Evolutionary conservation across 352 stramenopile genomes (phyloP).

Genomic region (Phytopythium chamaehyphon): DNA sequence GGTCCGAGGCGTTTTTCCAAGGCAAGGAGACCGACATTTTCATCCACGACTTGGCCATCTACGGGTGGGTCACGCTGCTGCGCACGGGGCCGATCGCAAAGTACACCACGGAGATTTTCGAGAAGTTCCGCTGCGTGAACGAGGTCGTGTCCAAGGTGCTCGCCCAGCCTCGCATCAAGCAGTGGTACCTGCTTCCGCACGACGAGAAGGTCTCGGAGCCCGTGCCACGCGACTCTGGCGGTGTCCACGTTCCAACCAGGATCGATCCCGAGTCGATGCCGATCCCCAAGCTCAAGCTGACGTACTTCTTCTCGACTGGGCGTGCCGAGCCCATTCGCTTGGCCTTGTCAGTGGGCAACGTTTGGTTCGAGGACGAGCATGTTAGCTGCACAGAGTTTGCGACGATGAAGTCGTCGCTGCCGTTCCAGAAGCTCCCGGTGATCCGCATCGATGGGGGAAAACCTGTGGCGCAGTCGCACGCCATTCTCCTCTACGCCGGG

Average conservation of each 20-base stretch:
- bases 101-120: slow-evolving; percentile 8
- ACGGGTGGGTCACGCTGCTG: slow-evolving; percentile 14
- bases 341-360: slow-evolving; percentile 32
- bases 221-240: neutral
- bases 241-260: too few relatives aligned
- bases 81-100: slow-evolving; percentile 1
- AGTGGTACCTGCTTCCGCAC: slow-evolving; percentile 9
- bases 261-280: neutral
- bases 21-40: slow-evolving; percentile 6
- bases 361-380: slow-evolving; percentile 55
- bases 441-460: slow-evolving; percentile 31
- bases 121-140: slow-evolving; percentile 11
- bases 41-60: slow-evolving; percentile 30
- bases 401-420: slow-evolving; percentile 22
- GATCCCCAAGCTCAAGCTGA: slow-evolving; percentile 37
- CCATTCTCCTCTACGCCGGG: slow-evolving; percentile 60
- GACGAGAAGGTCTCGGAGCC: neutral
- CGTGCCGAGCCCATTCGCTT: slow-evolving; percentile 51
- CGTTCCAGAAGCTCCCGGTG: slow-evolving; percentile 41
- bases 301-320: slow-evolving; percentile 47
- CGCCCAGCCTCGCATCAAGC: slow-evolving; percentile 15
- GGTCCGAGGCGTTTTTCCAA: slow-evolving; percentile 7
- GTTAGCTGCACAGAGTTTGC: slow-evolving; percentile 27
- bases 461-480: slow-evolving; percentile 37
- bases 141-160: slow-evolving; percentile 17